A percentile compares a stretch with the other conserved stretches of the same genome.
Conservation (phyloP, 441 rosid genomes). For the Erysimum pusillum region DNA sequence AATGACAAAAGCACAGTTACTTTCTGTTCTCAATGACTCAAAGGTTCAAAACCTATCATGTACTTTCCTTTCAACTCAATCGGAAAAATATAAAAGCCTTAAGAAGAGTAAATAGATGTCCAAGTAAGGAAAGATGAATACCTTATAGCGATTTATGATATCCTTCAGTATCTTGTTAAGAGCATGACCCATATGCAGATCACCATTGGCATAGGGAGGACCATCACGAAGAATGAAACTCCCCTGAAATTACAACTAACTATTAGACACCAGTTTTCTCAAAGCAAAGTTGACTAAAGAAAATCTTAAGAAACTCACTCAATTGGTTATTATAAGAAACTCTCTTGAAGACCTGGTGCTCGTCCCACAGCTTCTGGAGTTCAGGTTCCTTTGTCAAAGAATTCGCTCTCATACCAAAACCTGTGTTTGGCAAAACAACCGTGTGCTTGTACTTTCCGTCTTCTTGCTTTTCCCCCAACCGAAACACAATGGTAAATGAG, state of each 20-base stretch:
- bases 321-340: constrained; percentile 74
- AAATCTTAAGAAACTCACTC: constrained; percentile 63
- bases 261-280: constrained; percentile 48
- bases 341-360: constrained; percentile 82
- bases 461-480: constrained; percentile 80
- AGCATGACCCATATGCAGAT: constrained; percentile 96
- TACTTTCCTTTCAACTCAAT: constrained; percentile 96
- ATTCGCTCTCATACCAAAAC: constrained; percentile 93
- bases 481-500: constrained; percentile 11
- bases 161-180: constrained; percentile 96
- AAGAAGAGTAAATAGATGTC: constrained; percentile 24
- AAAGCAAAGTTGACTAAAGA: constrained; percentile 28
- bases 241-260: constrained; percentile 59
- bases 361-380: constrained; percentile 92
- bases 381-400: constrained; percentile 92
- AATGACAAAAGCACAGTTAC: constrained; percentile 15
- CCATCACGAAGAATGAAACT: constrained; percentile 96
- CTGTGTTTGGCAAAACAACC: constrained; percentile 87
- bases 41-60: constrained; percentile 25
- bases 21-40: constrained; percentile 17
- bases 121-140: constrained; percentile 44
- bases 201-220: constrained; percentile 98
- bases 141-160: constrained; percentile 96
- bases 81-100: constrained; percentile 60
- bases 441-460: constrained; percentile 96